Conservation (phyloP, 2,329 filamentous ascomycete species). For the Colletotrichum karsti region DNA sequence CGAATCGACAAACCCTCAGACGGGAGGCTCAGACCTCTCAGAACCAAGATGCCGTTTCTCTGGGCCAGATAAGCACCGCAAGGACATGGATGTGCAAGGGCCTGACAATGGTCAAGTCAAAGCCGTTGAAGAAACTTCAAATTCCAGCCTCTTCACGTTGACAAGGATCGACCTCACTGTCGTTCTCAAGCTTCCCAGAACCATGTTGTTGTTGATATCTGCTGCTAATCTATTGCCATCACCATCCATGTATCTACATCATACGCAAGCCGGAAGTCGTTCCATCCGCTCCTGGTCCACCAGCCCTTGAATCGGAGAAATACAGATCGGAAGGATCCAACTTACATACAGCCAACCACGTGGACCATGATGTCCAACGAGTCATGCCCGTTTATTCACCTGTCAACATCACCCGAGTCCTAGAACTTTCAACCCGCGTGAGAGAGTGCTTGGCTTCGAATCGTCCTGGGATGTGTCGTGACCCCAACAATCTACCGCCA, state of each 20-base stretch:
- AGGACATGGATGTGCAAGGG: conserved; percentile 9
- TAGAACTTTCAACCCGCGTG: no score
- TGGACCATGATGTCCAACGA: background rate
- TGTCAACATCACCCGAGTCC: background rate
- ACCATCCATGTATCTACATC: background rate
- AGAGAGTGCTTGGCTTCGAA: no score
- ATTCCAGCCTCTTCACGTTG: background rate
- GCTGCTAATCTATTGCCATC: background rate
- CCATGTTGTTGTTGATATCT: background rate
- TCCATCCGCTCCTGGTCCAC: background rate
- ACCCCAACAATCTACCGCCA: no score
- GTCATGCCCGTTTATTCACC: background rate
- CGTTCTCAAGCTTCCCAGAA: background rate
- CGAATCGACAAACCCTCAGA: background rate
- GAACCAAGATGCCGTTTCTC: background rate
- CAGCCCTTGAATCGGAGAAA: background rate
- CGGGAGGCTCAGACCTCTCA: background rate
- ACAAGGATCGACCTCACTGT: background rate
- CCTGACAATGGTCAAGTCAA: background rate
- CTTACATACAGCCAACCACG: background rate
- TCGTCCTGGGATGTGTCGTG: no score
- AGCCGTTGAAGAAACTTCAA: background rate
- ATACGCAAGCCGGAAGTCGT: background rate
- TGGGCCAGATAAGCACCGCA: conserved; percentile 1
- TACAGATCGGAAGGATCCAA: background rate